These are phyloP conservation scores for Macadamia integrifolia DNA, from an alignment of 164 flowering plant genomes.

Conservation along the genomic window DNA sequence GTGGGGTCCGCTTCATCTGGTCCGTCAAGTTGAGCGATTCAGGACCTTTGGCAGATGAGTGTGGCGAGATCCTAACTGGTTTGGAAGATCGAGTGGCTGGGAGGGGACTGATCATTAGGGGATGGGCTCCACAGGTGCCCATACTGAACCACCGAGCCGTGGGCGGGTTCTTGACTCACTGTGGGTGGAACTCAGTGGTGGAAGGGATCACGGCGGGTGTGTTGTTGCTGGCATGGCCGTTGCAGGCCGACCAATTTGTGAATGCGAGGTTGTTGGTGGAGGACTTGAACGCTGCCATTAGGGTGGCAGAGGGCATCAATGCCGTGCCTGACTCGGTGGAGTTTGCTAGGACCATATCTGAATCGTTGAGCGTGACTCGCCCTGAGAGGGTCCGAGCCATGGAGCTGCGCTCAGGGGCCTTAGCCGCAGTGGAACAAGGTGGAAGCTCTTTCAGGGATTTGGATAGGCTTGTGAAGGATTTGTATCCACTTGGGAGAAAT, in stretches of 20 bases:
- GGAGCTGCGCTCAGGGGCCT: constrained; percentile 23
- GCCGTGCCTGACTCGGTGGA: constrained; percentile 30
- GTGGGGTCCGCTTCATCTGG: constrained; percentile 40
- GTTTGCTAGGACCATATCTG: constrained; percentile 21
- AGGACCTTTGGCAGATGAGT: constrained; percentile 10
- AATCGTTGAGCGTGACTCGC: constrained; percentile 11
- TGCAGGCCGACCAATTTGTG: constrained; percentile 51
- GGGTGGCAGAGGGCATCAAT: constrained; percentile 33
- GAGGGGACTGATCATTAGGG: constrained; percentile 35
- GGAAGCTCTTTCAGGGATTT: constrained; percentile 35
- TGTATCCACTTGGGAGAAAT: constrained; percentile 6
- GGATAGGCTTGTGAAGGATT: constrained; percentile 23
- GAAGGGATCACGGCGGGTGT: constrained; percentile 42
- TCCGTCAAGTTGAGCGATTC: constrained; percentile 23
- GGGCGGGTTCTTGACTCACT: constrained; percentile 53
- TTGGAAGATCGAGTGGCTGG: constrained; percentile 39
- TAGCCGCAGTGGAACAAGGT: constrained; percentile 24
- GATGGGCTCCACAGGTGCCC: constrained; percentile 53
- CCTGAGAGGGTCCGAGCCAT: constrained; percentile 18
- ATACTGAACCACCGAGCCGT: constrained; percentile 42
- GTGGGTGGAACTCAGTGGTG: constrained; percentile 61
- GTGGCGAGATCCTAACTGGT: constrained; percentile 28
- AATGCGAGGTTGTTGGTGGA: constrained; percentile 39
- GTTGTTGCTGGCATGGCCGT: constrained; percentile 49
- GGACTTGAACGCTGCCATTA: constrained; percentile 26